phyloP scores from a whole-genome alignment of 768 basidiomycete genomes.

The Podaxis pistillaris region DNA sequence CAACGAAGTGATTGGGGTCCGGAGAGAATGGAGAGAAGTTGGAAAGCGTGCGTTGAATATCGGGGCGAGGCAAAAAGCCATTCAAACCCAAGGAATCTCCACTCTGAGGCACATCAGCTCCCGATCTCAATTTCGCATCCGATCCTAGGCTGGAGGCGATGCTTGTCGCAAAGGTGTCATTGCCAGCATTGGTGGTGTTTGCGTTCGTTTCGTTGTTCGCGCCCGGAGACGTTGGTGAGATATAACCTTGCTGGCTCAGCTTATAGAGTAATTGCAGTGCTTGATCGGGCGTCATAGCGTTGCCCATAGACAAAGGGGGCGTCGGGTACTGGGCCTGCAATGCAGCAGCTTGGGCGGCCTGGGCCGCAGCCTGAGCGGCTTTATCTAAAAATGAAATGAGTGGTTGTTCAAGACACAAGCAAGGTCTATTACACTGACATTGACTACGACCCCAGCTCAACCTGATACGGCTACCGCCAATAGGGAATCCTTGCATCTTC shows the following conservation, averaged over 20 bases:
- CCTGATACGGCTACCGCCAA: slow-evolving; percentile 88
- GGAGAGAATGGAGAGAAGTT: slow-evolving; percentile 81
- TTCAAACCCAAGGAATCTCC: neutral
- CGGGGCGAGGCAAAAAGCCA: slow-evolving; percentile 28
- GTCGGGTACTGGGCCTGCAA: slow-evolving; percentile 44
- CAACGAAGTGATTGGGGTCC: slow-evolving; percentile 51
- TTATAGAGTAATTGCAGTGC: slow-evolving; percentile 61
- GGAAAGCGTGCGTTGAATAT: slow-evolving; percentile 34
- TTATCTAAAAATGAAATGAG: slow-evolving; percentile 53
- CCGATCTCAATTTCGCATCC: slow-evolving; percentile 14
- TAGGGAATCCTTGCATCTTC: slow-evolving; percentile 96
- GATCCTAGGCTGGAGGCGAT: slow-evolving; percentile 20
- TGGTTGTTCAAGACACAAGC: slow-evolving; percentile 7
- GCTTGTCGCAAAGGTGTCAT: slow-evolving; percentile 3
- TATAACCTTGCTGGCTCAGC: slow-evolving; percentile 42
- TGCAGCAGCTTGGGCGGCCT: slow-evolving; percentile 75
- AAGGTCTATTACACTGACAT: slow-evolving; percentile 48
- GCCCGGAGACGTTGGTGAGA: slow-evolving; percentile 7
- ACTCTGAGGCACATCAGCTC: slow-evolving; percentile 22
- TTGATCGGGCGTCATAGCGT: slow-evolving; percentile 57
- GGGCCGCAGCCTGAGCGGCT: slow-evolving; percentile 87
- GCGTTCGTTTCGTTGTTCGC: neutral
- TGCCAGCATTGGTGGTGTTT: slow-evolving; percentile 14
- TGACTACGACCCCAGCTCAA: slow-evolving; percentile 94
- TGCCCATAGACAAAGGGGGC: slow-evolving; percentile 22